A percentile compares a stretch with the other conserved stretches of the same genome.
phyloP scores from a whole-genome alignment of 2,329 filamentous ascomycete species.

The Pezicula carpinea region DNA sequence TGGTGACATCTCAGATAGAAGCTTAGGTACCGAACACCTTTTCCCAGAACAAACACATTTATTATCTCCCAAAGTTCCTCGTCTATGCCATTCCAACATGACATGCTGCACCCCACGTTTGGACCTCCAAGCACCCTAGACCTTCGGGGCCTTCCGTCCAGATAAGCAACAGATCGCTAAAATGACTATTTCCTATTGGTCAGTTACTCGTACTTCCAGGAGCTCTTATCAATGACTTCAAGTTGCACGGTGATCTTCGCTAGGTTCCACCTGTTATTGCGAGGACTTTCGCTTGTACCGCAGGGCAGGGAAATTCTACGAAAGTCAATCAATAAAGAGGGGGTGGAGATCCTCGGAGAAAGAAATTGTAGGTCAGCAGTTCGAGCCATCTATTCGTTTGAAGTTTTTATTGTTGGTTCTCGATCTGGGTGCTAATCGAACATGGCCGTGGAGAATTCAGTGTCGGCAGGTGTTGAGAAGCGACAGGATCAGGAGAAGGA shows the following conservation, averaged over 20 bases:
- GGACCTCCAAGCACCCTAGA: not conserved
- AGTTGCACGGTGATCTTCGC: too few species aligned
- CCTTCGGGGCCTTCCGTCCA: not conserved
- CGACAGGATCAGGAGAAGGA: conserved; percentile 13
- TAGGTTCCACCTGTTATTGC: too few species aligned
- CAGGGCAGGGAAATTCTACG: too few species aligned
- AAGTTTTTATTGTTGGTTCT: not conserved
- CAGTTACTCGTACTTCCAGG: not conserved
- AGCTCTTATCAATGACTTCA: too few species aligned
- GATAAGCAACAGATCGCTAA: not conserved
- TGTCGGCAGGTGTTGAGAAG: not conserved
- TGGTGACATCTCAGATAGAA: too few species aligned
- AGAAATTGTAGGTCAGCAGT: not conserved
- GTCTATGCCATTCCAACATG: not conserved
- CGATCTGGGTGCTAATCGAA: not conserved
- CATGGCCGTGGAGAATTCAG: not conserved
- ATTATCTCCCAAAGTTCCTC: not conserved
- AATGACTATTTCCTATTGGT: not conserved
- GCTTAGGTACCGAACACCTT: too few species aligned
- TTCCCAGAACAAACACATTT: too few species aligned
- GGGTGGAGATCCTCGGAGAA: too few species aligned
- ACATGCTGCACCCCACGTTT: not conserved
- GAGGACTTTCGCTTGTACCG: too few species aligned
- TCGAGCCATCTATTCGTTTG: not conserved
- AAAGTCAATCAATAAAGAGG: too few species aligned